These are phyloP conservation scores for Komagataea norvegica DNA, from an alignment of 1,139 yeast species.

Conservation along the genomic window DNA sequence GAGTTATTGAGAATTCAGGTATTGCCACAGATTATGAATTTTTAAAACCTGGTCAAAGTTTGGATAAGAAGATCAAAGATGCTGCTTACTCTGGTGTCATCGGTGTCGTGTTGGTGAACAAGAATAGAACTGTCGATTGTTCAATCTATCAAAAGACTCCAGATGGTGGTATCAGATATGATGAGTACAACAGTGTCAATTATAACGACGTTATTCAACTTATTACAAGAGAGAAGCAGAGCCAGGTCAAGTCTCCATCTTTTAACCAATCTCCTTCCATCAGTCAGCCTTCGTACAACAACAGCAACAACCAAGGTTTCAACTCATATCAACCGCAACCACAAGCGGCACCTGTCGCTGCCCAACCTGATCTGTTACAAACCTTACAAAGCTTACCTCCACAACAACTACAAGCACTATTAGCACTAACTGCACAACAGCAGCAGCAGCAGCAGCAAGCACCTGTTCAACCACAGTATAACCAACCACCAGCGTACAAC, in stretches of 20 bases:
- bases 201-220: constrained; percentile 59
- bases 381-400: constrained; percentile 11
- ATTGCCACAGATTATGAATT: constrained; percentile 45
- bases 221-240: constrained; percentile 31
- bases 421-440: constrained; percentile 11
- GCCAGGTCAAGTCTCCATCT: constrained; percentile 14
- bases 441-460: constrained; percentile 8
- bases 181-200: constrained; percentile 70
- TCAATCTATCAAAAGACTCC: constrained; percentile 67
- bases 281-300: constrained; percentile 1
- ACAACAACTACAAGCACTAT: constrained; percentile 11
- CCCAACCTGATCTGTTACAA: constrained; percentile 3
- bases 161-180: constrained; percentile 71
- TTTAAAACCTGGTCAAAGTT: constrained; percentile 45
- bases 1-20: constrained; percentile 48
- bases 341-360: constrained; percentile 9
- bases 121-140: constrained; percentile 52
- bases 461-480: constrained; percentile 9
- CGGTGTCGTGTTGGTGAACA: constrained; percentile 67
- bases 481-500: constrained; percentile 19
- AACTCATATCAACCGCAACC: constrained; percentile 3
- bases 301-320: background rate
- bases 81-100: constrained; percentile 79
- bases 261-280: constrained; percentile 1
- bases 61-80: constrained; percentile 58